Conservation (phyloP, 1,284 basidiomycete genomes). For the Earliella scabrosa region DNA sequence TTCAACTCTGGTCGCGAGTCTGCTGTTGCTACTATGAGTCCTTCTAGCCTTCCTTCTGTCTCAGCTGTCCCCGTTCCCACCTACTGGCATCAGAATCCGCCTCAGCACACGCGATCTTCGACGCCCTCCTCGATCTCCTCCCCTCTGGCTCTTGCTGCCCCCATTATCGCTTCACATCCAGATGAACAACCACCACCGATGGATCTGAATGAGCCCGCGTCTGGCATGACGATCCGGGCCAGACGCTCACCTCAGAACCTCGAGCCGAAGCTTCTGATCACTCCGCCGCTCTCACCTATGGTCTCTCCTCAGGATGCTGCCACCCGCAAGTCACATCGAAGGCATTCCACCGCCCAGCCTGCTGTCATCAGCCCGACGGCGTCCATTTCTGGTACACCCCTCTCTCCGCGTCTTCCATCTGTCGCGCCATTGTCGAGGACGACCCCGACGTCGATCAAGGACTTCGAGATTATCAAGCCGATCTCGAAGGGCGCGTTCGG, state of each 20-base stretch:
- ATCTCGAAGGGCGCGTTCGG: slow-evolving; percentile 99
- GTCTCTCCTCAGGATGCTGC: slow-evolving; percentile 60
- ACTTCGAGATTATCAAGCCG: slow-evolving; percentile 99
- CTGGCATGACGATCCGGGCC: slow-evolving; percentile 35
- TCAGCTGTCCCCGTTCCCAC: slow-evolving; percentile 32
- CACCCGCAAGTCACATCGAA: slow-evolving; percentile 61
- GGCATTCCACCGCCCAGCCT: slow-evolving; percentile 74
- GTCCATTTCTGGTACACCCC: slow-evolving; percentile 55
- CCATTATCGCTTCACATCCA: slow-evolving; percentile 69
- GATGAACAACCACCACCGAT: slow-evolving; percentile 59
- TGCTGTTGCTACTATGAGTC: slow-evolving; percentile 35
- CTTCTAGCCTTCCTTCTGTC: slow-evolving; percentile 27
- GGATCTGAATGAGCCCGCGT: slow-evolving; percentile 57
- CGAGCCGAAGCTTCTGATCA: slow-evolving; percentile 68
- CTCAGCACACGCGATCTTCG: slow-evolving; percentile 75
- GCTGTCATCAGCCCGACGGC: slow-evolving; percentile 56
- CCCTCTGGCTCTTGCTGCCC: slow-evolving; percentile 78
- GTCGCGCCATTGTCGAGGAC: slow-evolving; percentile 78
- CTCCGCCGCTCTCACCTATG: slow-evolving; percentile 77
- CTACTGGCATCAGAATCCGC: slow-evolving; percentile 47
- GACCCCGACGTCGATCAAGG: slow-evolving; percentile 93
- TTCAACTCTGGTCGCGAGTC: slow-evolving; percentile 32
- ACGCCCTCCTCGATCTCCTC: slow-evolving; percentile 86
- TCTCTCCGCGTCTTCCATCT: slow-evolving; percentile 90
- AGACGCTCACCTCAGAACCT: slow-evolving; percentile 68